Evolutionary conservation across 1,139 yeast species (phyloP).

Genomic region (Geotrichum carabidarum): DNA sequence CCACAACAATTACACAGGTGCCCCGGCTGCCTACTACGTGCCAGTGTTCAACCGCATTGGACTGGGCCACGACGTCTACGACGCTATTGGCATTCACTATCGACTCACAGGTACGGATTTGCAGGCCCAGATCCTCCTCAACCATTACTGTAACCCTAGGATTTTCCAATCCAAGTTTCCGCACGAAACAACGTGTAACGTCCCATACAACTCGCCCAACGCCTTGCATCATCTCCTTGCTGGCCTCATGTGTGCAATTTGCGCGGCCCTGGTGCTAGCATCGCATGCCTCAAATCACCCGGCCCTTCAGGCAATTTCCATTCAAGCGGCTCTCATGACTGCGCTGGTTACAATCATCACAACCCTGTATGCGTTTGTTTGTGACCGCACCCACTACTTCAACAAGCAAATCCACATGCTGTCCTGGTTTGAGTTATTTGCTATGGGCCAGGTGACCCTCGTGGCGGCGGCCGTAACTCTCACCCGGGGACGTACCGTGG

Average conservation of each 20-base stretch:
- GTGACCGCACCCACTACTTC: neutral
- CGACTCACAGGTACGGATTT: constrained; percentile 2
- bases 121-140: constrained; percentile 14
- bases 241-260: too few relatives aligned
- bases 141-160: constrained; percentile 15
- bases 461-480: neutral
- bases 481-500: neutral
- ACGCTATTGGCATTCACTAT: constrained; percentile 17
- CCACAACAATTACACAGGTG: neutral
- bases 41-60: constrained; percentile 17
- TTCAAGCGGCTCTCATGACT: too few relatives aligned
- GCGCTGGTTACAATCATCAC: too few relatives aligned
- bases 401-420: neutral
- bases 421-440: neutral
- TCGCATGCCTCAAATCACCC: too few relatives aligned
- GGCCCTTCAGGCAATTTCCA: too few relatives aligned
- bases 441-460: neutral
- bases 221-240: too few relatives aligned
- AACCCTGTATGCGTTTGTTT: neutral
- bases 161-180: constrained; percentile 1
- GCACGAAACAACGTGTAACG: constrained; percentile 13
- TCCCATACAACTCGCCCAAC: constrained; percentile 10
- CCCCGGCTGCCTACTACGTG: constrained; percentile 8
- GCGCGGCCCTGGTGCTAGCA: too few relatives aligned
- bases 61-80: constrained; percentile 13